Evolutionary conservation across 2,329 filamentous ascomycete genomes (phyloP), one percentile per base, ranked within the genome.

Genomic region (Colletotrichum endophyticum): DNA sequence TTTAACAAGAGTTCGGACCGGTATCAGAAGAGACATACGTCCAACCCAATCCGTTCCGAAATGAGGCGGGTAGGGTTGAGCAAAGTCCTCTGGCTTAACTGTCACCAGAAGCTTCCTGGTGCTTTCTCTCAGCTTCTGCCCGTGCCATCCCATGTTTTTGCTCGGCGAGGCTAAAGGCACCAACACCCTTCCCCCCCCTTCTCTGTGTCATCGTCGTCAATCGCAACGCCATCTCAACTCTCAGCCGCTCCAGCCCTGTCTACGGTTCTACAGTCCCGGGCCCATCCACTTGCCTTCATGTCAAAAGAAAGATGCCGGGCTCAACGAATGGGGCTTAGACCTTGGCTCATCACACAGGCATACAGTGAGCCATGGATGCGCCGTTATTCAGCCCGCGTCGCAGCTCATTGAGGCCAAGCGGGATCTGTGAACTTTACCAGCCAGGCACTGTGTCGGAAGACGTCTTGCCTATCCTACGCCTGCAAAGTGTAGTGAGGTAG

Each of bases 71-170:
- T 28, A 59, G 15, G 36, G 19, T 32, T 27, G 16, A 36, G 30
- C 25, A 30, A 66, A 28, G 36, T 27, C 36, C 27, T n/a, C n/a
- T 22, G 13, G 32, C 36, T 36, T 19, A 15, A 39, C 8, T 44
- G 27, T 15, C 36, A 16, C 30, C 25, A 53, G 68, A 32, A 34
- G 36, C 12, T 34, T 15, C 7, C 4, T 34, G 15, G 19, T 32
- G 25, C 30, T 53, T 44, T 22, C 44, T 13, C 53, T 61, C 62
- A 34, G 56, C 62, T 27, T 39, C 56, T 67, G 39, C 36, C 61
- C 53, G 30, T 75, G 62, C 44, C 68, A 72, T 57, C 69, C 69
- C 69, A 68, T 75, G 28, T 75, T 59, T 56, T 27, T 66, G 36
- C 36, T 44, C 56, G 36, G 25, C 15, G 30, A 30, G 34, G 16